phyloP scores from a whole-genome alignment of 2,329 filamentous ascomycete genomes.

The Pestalotiopsis sp. region DNA sequence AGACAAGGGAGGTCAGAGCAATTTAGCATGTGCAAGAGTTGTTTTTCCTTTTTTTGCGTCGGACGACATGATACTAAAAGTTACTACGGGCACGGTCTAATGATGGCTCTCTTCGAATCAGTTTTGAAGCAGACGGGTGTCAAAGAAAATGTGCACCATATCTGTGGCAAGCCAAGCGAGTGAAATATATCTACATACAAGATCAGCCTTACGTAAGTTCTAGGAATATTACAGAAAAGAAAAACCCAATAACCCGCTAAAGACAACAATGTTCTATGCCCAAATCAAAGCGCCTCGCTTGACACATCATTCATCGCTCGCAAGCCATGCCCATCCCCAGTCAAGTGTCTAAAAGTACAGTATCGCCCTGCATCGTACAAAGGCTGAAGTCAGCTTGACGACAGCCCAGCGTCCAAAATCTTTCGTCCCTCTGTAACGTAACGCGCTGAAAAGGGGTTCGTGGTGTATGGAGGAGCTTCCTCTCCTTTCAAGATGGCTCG shows the following conservation, averaged over 20 bases:
- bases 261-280: neutral
- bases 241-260: neutral
- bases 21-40: neutral
- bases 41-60: too few species aligned
- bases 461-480: too few species aligned
- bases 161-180: too few species aligned
- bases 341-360: neutral
- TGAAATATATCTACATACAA: neutral
- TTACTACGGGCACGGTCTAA: too few species aligned
- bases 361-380: neutral
- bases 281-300: neutral
- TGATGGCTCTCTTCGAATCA: too few species aligned
- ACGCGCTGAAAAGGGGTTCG: neutral
- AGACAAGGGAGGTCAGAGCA: neutral
- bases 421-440: neutral
- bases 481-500: too few species aligned
- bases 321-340: neutral
- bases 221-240: neutral
- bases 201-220: neutral
- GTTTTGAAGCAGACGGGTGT: too few species aligned
- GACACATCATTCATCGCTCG: neutral
- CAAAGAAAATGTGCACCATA: too few species aligned
- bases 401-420: neutral
- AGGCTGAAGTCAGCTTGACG: neutral
- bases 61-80: too few species aligned